Evolutionary conservation across 345 rosid species (phyloP).

Genomic region (Hibiscus syriacus): DNA sequence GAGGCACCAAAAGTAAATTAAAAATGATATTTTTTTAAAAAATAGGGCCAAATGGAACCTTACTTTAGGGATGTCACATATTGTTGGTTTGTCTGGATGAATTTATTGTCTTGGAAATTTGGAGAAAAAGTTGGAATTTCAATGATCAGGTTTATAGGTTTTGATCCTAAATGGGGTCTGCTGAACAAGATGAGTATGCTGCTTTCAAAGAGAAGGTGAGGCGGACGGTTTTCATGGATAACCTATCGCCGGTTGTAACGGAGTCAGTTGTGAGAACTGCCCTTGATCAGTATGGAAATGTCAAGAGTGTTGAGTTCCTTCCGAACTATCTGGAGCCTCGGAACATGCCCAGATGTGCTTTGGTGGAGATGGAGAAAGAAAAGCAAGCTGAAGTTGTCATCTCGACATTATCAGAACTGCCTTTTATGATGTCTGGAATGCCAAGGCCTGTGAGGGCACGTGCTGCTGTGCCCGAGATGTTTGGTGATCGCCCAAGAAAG

Average conservation of each 20-base stretch:
- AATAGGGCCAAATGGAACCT: background rate
- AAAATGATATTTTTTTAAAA: background rate
- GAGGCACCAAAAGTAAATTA: background rate
- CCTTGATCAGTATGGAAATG: conserved; percentile 61
- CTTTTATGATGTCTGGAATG: conserved; percentile 80
- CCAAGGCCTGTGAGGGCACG: conserved; percentile 80
- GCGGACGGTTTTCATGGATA: conserved; percentile 61
- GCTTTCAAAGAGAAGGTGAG: conserved; percentile 50
- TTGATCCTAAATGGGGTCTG: conserved; percentile 27
- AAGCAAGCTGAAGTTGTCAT: conserved; percentile 34
- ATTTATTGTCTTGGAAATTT: background rate
- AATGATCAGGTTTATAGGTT: background rate
- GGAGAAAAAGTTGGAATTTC: background rate
- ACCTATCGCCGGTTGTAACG: conserved; percentile 66
- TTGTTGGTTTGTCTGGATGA: background rate
- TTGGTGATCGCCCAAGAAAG: conserved; percentile 44
- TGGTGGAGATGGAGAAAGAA: conserved; percentile 54
- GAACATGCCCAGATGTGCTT: conserved; percentile 38
- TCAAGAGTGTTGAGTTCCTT: conserved; percentile 42
- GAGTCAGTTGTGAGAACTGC: conserved; percentile 42
- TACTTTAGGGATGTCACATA: background rate
- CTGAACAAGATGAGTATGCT: conserved; percentile 33
- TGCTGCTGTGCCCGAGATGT: conserved; percentile 57
- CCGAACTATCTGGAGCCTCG: conserved; percentile 42
- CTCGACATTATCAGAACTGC: conserved; percentile 21